Conservation (phyloP, 306 rosid genomes). For the Argentina anserina region DNA sequence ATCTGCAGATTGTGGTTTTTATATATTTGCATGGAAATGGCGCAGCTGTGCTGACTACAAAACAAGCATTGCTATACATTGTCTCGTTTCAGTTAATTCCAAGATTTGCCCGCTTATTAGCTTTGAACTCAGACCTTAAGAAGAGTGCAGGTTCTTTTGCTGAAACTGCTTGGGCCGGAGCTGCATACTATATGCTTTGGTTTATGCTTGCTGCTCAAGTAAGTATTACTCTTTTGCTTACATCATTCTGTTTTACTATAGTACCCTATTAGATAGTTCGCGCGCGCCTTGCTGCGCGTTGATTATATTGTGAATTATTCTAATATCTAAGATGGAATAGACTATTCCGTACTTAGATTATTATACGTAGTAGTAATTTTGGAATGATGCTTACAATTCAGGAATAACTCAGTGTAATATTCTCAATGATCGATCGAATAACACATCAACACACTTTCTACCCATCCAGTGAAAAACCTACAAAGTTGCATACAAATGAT, state of each 20-base stretch:
- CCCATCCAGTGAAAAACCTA: no score
- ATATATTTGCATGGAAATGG: slow-evolving; percentile 43
- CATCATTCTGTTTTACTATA: background rate
- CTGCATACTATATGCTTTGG: slow-evolving; percentile 79
- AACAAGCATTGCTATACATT: slow-evolving; percentile 50
- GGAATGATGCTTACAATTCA: no score
- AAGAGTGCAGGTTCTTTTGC: slow-evolving; percentile 85
- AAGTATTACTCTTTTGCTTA: slow-evolving; percentile 23
- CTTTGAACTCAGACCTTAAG: slow-evolving; percentile 77
- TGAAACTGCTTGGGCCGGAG: slow-evolving; percentile 80
- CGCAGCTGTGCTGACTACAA: slow-evolving; percentile 59
- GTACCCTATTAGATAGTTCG: no score
- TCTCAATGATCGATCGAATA: no score
- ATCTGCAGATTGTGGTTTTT: slow-evolving; percentile 62
- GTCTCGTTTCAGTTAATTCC: slow-evolving; percentile 69
- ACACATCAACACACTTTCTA: no score
- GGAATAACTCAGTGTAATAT: no score
- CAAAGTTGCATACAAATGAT: no score
- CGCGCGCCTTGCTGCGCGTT: no score
- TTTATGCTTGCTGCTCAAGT: slow-evolving; percentile 89
- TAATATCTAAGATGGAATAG: no score
- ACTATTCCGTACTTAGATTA: no score
- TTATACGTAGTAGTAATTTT: no score
- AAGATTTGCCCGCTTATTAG: slow-evolving; percentile 68
- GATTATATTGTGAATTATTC: no score